Percentiles rank a stretch among this genome's conserved stretches.
Evolutionary conservation across 2,329 filamentous ascomycete genomes (phyloP).

Genomic region (Calonectria ilicicola): DNA sequence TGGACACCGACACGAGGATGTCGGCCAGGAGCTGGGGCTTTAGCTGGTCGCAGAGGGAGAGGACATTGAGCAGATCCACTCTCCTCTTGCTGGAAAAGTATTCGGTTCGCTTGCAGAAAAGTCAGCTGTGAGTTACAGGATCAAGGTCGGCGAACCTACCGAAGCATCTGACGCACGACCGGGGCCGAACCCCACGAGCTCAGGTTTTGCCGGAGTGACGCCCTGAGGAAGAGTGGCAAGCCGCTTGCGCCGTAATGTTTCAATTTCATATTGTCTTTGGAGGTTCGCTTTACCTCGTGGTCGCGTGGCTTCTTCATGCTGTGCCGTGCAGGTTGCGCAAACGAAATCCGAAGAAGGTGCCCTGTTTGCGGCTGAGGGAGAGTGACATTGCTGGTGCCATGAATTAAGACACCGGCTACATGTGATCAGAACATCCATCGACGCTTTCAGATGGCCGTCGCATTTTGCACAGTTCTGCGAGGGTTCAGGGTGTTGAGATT

Average conservation of each 20-base stretch:
- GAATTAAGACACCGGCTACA: constrained; percentile 37
- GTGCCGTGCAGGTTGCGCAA: constrained; percentile 35
- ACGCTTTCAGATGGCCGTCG: constrained; percentile 2
- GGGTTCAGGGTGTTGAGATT: background rate
- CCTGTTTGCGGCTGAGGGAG: constrained; percentile 20
- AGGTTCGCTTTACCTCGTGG: constrained; percentile 30
- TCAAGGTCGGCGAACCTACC: constrained; percentile 43
- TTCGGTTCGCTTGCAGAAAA: constrained; percentile 46
- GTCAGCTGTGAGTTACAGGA: background rate
- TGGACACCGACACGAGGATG: constrained; percentile 56
- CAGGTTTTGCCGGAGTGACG: constrained; percentile 49
- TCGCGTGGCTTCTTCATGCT: constrained; percentile 18
- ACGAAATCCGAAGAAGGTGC: constrained; percentile 16
- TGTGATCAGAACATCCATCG: constrained; percentile 23
- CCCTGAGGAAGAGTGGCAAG: constrained; percentile 48
- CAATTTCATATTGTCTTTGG: constrained; percentile 43
- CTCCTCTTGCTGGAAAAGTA: constrained; percentile 54
- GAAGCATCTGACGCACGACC: constrained; percentile 48
- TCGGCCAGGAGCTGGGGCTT: constrained; percentile 56
- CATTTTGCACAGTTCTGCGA: constrained; percentile 33
- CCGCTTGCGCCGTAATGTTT: constrained; percentile 46
- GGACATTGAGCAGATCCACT: constrained; percentile 54
- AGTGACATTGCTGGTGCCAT: constrained; percentile 43
- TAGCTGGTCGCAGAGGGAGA: constrained; percentile 56
- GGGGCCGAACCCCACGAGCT: constrained; percentile 53